Base-by-base conservation (phyloP, 106 monocot species). In the Dendrobium nobile region DNA sequence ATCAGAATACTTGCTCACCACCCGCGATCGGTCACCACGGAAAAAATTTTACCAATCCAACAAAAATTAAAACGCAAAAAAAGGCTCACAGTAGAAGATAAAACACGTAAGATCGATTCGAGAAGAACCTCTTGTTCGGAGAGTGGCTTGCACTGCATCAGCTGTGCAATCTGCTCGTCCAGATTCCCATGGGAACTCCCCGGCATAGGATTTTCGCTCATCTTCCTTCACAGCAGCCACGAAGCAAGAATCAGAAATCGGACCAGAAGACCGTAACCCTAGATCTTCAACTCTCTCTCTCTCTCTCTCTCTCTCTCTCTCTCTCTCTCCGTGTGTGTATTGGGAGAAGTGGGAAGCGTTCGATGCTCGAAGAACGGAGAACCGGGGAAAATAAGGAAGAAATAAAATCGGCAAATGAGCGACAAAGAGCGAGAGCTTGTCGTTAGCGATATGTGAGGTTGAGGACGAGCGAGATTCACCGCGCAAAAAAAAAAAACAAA, bases 111-210 rank as follows among this genome's bases (percentile, higher is more conserved):
- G 22, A 9, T 48, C 47, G 44, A 24, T 3, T 48, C 75, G 47
- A 76, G 0, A 76, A 45, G 11, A 76, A 91, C 91, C 86, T 91
- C 91, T 56, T 82, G 86, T 77, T 91, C 91, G 47, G 88, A 85
- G 5, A 91, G 81, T 28, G 88, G 91, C 82, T 91, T 91, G 91
- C 91, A 91, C 91, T 88, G 86, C 91, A 91, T 88, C 81, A 91
- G 86, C 82, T 91, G 88, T 78, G 86, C 64, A 72, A 91, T 91
- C 83, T 88, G 82, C 79, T 91, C 91, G 28, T 91, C 91, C 59
- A 91, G 78, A 77, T 84, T 86, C 24, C 91, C 91, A 79, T 85
- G 88, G 27, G 91, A 82, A 75, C 79, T 84, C 15, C 70, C 76
- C 19, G 81, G 77, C 47, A 59, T 87, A 73, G 79, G 79, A 81